Evolutionary conservation across 495 filamentous ascomycete species (phyloP), one percentile per base, ranked within the genome.

Genomic region (Oleoguttula mirabilis): DNA sequence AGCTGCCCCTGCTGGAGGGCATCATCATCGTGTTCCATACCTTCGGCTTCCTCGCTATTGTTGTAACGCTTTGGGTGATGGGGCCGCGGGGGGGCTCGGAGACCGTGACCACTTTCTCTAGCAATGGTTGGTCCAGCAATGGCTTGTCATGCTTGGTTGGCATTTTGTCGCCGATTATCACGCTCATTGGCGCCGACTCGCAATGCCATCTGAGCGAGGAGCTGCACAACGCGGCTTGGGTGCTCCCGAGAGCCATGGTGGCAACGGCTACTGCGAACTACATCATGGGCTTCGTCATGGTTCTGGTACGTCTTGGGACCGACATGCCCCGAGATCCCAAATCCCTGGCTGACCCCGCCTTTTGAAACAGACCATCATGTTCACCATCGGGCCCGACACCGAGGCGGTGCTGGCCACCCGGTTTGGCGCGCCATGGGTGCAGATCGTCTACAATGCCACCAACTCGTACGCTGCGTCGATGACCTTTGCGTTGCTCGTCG

Each of bases 341-440:
- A n/a, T n/a, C n/a, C n/a, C n/a, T n/a, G n/a, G n/a, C n/a, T n/a
- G n/a, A n/a, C n/a, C n/a, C n/a, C n/a, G n/a, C n/a, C n/a, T n/a
- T n/a, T n/a, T n/a, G n/a, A n/a, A n/a, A n/a, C 21, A 38, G 35
- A 20, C 14, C 8, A 17, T 10, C 19, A 40, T 43, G 27, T 43
- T 22, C 15, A 11, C 20, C 31, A 42, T 77, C 12, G 72, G 69
- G 2, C 10, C 35, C 10, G 66, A 78, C 34, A 51, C 75, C 23
- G 56, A 45, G 2, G 41, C 43, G 0, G 51, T 50, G 1, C 32
- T 57, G 28, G 34, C 41, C 28, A 66, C 16, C 42, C 45, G 49
- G 28, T 71, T 70, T 0, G 61, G 62, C 1, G 70, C 65, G 39
- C 71, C 73, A 0, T 73, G 72, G 21, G 69, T 77, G 25, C 66